Conservation (phyloP, 495 filamentous ascomycete genomes). For the Podospora appendiculata region DNA sequence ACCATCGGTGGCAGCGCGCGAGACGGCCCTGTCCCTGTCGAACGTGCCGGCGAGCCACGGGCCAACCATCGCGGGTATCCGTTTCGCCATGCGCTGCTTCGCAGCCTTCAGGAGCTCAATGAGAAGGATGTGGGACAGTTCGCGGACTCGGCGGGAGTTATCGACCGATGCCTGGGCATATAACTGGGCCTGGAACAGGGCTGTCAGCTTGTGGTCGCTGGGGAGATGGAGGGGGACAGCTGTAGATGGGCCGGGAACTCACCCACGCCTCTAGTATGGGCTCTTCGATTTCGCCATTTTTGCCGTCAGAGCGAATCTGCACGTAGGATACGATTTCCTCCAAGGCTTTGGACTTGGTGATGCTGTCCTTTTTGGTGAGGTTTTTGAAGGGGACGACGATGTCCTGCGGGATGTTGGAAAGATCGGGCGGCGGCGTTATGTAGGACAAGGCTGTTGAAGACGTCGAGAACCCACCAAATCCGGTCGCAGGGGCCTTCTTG, state of each 20-base stretch:
- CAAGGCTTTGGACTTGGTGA: constrained; percentile 85
- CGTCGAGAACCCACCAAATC: constrained; percentile 41
- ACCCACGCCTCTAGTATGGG: constrained; percentile 82
- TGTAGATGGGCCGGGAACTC: constrained; percentile 25
- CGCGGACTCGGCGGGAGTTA: constrained; percentile 75
- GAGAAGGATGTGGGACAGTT: constrained; percentile 69
- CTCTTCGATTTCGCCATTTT: constrained; percentile 58
- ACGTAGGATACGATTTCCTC: constrained; percentile 72
- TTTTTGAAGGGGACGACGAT: constrained; percentile 87
- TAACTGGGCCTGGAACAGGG: constrained; percentile 50
- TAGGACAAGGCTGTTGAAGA: constrained; percentile 61
- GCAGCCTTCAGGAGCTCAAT: constrained; percentile 62
- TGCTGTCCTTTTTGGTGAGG: constrained; percentile 84
- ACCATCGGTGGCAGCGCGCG: constrained; percentile 65
- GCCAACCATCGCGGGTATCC: constrained; percentile 67
- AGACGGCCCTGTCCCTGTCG: constrained; percentile 70
- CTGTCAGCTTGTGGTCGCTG: neutral
- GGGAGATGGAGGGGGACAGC: neutral
- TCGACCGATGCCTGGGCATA: constrained; percentile 88
- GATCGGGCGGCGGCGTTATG: constrained; percentile 75
- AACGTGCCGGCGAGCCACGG: constrained; percentile 84
- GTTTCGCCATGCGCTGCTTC: constrained; percentile 71
- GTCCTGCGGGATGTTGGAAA: constrained; percentile 69
- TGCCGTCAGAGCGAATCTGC: constrained; percentile 30
- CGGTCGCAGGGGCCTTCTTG: neutral